Conservation (phyloP, 768 basidiomycete species). For the Pleurotus tuoliensis region DNA sequence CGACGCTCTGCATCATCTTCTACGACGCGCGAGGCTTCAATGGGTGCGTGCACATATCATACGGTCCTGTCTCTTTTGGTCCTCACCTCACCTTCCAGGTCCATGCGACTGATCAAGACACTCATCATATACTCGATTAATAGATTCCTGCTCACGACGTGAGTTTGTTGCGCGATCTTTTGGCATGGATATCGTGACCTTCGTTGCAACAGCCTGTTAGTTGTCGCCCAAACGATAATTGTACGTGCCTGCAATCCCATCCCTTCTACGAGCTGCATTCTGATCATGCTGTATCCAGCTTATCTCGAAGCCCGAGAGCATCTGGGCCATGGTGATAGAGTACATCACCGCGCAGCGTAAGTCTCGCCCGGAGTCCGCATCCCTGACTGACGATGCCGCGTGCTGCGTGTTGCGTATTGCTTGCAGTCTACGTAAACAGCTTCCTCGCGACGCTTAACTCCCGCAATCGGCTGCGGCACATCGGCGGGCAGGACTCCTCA, state of each 20-base stretch:
- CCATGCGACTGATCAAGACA: neutral
- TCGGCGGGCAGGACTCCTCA: neutral
- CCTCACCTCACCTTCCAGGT: neutral
- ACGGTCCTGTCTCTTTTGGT: too few species aligned
- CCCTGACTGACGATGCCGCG: neutral
- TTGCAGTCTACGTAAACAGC: conserved; percentile 1
- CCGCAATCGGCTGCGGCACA: neutral
- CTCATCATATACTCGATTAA: neutral
- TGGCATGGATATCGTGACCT: neutral
- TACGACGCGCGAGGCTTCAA: neutral
- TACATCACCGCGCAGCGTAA: neutral
- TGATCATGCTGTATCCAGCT: neutral
- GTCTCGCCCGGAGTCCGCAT: neutral
- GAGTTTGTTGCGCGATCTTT: neutral
- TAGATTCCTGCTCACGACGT: neutral
- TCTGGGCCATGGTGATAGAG: conserved; percentile 1
- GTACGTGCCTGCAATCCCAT: neutral
- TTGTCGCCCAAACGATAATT: neutral
- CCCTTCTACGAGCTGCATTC: too few species aligned
- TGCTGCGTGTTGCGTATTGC: neutral
- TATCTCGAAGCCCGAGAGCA: neutral
- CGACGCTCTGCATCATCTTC: neutral
- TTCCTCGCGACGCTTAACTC: conserved; percentile 1
- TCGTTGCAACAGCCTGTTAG: neutral
- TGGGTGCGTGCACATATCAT: too few species aligned